Conservation (phyloP, 352 stramenopile species). For the Phytophthora niederhauseri region DNA sequence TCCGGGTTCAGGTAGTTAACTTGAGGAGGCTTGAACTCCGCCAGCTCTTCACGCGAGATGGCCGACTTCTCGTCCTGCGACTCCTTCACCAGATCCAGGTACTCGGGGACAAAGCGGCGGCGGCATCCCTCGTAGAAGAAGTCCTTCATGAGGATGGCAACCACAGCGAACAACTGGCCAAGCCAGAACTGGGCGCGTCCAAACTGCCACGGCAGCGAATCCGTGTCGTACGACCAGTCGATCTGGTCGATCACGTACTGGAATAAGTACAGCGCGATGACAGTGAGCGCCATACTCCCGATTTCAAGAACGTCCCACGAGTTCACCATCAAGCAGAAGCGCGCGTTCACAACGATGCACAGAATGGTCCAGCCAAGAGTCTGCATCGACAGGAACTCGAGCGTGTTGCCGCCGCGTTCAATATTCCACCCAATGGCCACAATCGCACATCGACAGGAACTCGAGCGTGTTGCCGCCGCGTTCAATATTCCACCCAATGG, state of each 20-base stretch:
- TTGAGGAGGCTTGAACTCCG: constrained; percentile 52
- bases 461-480: constrained; percentile 60
- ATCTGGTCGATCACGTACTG: constrained; percentile 79
- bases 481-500: constrained; percentile 60
- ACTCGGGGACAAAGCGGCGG: constrained; percentile 69
- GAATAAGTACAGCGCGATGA: constrained; percentile 64
- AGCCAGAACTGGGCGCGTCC: constrained; percentile 71
- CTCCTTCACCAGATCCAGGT: constrained; percentile 78
- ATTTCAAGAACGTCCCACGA: constrained; percentile 77
- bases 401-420: constrained; percentile 56
- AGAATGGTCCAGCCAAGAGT: constrained; percentile 78
- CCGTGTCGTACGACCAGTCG: constrained; percentile 71
- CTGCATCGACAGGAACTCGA: constrained; percentile 70
- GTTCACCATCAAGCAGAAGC: constrained; percentile 83
- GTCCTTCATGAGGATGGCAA: constrained; percentile 71
- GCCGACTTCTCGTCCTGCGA: constrained; percentile 35
- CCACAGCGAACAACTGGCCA: constrained; percentile 70
- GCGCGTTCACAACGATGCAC: constrained; percentile 77
- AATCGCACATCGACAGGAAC: constrained; percentile 65
- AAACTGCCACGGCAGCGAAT: constrained; percentile 86
- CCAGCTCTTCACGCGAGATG: constrained; percentile 49
- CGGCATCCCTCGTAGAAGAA: constrained; percentile 71
- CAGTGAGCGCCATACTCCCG: constrained; percentile 56
- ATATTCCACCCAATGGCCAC: constrained; percentile 57
- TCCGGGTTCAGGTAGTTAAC: constrained; percentile 70